A percentile compares a stretch with the other conserved stretches of the same genome.
These are phyloP conservation scores for Arabis hirsuta DNA, from an alignment of 345 rosid genomes.

Conservation along the genomic window DNA sequence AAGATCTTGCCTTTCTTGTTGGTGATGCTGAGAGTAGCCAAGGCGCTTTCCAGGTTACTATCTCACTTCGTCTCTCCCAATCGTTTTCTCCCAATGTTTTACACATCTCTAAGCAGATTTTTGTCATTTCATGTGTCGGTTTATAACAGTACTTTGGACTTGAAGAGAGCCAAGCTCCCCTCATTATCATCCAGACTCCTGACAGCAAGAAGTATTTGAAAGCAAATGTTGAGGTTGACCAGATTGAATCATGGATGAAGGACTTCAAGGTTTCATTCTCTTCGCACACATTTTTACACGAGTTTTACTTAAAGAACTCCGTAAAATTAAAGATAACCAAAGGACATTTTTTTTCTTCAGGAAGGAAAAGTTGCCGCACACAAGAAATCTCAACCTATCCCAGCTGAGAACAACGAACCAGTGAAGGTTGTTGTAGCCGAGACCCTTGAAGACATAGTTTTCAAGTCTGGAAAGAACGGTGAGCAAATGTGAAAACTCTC, in stretches of 20 bases:
- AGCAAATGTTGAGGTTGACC: constrained; percentile 62
- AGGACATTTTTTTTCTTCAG: constrained; percentile 54
- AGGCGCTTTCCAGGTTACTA: constrained; percentile 83
- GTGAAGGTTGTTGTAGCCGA: constrained; percentile 96
- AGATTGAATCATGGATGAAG: constrained; percentile 82
- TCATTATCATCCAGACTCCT: constrained; percentile 66
- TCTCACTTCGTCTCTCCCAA: constrained; percentile 5
- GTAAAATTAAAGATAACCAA: constrained; percentile 4
- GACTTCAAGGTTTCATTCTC: constrained; percentile 70
- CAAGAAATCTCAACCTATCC: constrained; percentile 89
- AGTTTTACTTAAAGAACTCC: not conserved
- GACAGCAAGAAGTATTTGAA: constrained; percentile 83
- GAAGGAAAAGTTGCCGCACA: constrained; percentile 72
- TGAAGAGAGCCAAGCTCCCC: constrained; percentile 79
- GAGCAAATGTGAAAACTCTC: constrained; percentile 30
- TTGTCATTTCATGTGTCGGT: constrained; percentile 30
- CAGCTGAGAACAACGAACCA: constrained; percentile 79
- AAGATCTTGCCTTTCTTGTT: constrained; percentile 70
- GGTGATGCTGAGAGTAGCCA: constrained; percentile 90
- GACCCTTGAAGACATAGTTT: constrained; percentile 69
- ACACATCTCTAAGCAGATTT: constrained; percentile 14
- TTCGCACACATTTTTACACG: constrained; percentile 7
- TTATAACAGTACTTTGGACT: constrained; percentile 86
- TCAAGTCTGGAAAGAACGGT: constrained; percentile 92
- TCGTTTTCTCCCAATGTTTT: constrained; percentile 6